Conservation (phyloP, 2,329 filamentous ascomycete species). For the Aureobasidium namibiae region DNA sequence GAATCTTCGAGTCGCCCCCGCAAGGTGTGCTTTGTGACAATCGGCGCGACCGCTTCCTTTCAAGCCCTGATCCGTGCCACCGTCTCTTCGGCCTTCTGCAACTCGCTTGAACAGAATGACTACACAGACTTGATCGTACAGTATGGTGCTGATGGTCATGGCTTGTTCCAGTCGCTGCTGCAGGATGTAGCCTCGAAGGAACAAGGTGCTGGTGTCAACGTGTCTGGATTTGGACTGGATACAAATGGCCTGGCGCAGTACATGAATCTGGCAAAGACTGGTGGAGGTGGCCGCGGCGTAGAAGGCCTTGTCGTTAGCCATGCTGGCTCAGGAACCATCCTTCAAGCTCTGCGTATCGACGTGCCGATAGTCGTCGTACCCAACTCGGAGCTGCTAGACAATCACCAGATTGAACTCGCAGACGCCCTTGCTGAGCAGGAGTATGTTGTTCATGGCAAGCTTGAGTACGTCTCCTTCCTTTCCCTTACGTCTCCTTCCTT, state of each 20-base stretch:
- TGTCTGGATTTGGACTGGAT: constrained; percentile 61
- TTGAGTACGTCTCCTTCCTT: constrained; percentile 45
- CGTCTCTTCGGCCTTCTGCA: constrained; percentile 55
- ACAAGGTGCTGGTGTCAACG: constrained; percentile 29
- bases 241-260: constrained; percentile 48
- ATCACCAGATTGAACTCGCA: constrained; percentile 86
- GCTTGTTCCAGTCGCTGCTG: constrained; percentile 37
- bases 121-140: constrained; percentile 73
- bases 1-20: constrained; percentile 9
- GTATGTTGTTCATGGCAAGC: constrained; percentile 64
- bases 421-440: constrained; percentile 63
- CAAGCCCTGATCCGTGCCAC: constrained; percentile 59
- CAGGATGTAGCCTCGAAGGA: constrained; percentile 8
- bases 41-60: constrained; percentile 87
- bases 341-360: constrained; percentile 68
- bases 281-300: constrained; percentile 28
- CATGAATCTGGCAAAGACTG: constrained; percentile 47
- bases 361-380: constrained; percentile 82
- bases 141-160: constrained; percentile 61
- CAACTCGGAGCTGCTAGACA: constrained; percentile 72
- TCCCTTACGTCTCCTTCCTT: background rate
- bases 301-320: constrained; percentile 79
- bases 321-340: constrained; percentile 82
- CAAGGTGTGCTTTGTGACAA: constrained; percentile 71
- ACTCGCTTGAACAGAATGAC: constrained; percentile 46